These are phyloP conservation scores for Davidsoniella neocaledoniae DNA, from an alignment of 2,329 filamentous ascomycete genomes.

Conservation along the genomic window DNA sequence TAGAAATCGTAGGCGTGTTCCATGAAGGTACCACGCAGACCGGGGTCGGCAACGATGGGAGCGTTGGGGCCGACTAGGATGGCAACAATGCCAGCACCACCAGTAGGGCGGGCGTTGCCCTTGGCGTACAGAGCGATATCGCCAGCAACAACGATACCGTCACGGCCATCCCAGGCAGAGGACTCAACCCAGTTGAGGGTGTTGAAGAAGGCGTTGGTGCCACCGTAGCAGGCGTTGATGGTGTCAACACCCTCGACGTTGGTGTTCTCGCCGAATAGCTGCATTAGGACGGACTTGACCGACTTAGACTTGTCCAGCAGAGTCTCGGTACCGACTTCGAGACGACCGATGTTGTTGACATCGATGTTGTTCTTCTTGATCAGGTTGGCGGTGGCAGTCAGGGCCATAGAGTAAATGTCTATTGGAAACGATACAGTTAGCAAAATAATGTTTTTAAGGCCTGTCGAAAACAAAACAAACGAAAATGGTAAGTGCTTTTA, in stretches of 20 bases:
- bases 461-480: neutral
- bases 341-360: slow-evolving; percentile 56
- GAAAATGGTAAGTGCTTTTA: too few species aligned
- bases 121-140: slow-evolving; percentile 79
- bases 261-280: slow-evolving; percentile 69
- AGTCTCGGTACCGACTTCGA: slow-evolving; percentile 77
- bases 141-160: slow-evolving; percentile 63
- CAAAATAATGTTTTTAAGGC: slow-evolving; percentile 6
- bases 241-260: slow-evolving; percentile 74
- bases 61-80: slow-evolving; percentile 66
- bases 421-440: slow-evolving; percentile 14
- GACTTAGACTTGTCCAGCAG: slow-evolving; percentile 82
- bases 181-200: slow-evolving; percentile 74
- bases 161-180: slow-evolving; percentile 69
- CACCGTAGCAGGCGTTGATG: slow-evolving; percentile 73
- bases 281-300: slow-evolving; percentile 77
- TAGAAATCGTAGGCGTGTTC: slow-evolving; percentile 79
- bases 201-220: slow-evolving; percentile 75
- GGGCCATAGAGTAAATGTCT: slow-evolving; percentile 79
- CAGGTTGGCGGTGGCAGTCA: slow-evolving; percentile 63
- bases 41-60: slow-evolving; percentile 59
- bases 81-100: slow-evolving; percentile 63
- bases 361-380: slow-evolving; percentile 74
- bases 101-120: slow-evolving; percentile 64
- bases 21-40: slow-evolving; percentile 66